Evolutionary conservation across 2,329 filamentous ascomycete species (phyloP), one percentile per base, ranked within the genome.

Genomic region (Talaromyces sp.): DNA sequence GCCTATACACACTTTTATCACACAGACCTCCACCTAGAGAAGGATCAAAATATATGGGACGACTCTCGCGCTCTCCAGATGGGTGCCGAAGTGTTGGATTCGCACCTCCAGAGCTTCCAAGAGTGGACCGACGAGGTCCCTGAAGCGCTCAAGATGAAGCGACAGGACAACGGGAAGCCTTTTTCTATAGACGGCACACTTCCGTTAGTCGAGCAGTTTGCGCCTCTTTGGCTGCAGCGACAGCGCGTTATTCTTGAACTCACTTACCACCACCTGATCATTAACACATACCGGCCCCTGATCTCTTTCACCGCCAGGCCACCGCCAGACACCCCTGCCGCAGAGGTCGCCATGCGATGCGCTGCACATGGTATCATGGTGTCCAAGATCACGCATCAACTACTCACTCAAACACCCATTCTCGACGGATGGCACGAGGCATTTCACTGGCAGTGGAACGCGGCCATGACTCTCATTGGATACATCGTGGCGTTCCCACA

Each of bases 401-500:
- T 60, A 1, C 42, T 60, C 1, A n/a, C 59, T 13, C 22, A 32
- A 9, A 57, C 59, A 25, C 49, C 59, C 0, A 62, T 69, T 9
- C 61, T 70, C 0, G 49, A 64, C 11, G 70, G 71, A 10, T 73
- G 71, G 71, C 63, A 69, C 39, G 69, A 72, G 44, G 68, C 65
- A 30, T 72, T 72, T 33, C 64, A 68, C 10, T 67, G 60, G 27
- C 69, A 71, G 56, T 73, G 71, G 71, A 71, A 68, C 61, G 65
- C 71, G 13, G 67, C 71, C 55, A 70, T 76, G 59, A 73, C 72
- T 7, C 58, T 76, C 3, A 62, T 75, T 9, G 75, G 71, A 2
- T 76, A 73, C 60, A 56, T 75, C 2, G 63, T 75, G 0, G 71
- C 69, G 0, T 70, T 75, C 33, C 73, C 73, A 0, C 64, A 13